Conservation (phyloP, 108 stramenopile genomes). For the Cyclotella atomus region DNA sequence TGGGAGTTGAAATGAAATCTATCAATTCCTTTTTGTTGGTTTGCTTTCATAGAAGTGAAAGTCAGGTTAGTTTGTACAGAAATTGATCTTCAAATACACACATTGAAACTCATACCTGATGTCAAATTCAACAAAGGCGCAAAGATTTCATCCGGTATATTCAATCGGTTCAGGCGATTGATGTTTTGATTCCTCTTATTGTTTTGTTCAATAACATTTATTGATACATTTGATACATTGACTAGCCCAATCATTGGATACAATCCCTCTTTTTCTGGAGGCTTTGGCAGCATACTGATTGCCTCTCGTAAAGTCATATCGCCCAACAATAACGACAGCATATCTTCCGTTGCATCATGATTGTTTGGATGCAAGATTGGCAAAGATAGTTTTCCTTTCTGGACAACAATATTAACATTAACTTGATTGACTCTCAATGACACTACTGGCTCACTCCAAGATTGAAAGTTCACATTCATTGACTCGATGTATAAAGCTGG, state of each 20-base stretch:
- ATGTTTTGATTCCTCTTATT: conserved; percentile 6
- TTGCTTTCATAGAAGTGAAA: conserved; percentile 1
- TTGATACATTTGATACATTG: conserved; percentile 33
- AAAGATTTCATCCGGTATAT: conserved; percentile 37
- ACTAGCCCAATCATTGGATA: conserved; percentile 49
- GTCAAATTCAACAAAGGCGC: conserved; percentile 27
- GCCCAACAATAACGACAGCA: conserved; percentile 13
- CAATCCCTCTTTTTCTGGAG: conserved; percentile 36
- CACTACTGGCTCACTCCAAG: no score
- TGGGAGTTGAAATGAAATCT: conserved; percentile 37
- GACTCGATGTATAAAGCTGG: no score
- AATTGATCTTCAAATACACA: not conserved
- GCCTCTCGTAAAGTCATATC: conserved; percentile 42
- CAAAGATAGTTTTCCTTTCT: conserved; percentile 14
- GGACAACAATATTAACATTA: conserved; percentile 36
- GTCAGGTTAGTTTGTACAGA: no score
- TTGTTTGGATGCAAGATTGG: not conserved
- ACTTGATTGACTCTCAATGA: no score
- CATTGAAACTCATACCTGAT: conserved; percentile 1
- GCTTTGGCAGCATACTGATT: conserved; percentile 33
- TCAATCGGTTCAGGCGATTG: conserved; percentile 19
- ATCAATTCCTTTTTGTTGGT: conserved; percentile 35
- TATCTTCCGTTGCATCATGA: not conserved
- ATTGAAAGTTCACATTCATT: no score
- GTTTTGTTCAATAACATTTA: conserved; percentile 1